phyloP scores from a whole-genome alignment of 116 monocot genomes.

The Trichopus zeylanicus region DNA sequence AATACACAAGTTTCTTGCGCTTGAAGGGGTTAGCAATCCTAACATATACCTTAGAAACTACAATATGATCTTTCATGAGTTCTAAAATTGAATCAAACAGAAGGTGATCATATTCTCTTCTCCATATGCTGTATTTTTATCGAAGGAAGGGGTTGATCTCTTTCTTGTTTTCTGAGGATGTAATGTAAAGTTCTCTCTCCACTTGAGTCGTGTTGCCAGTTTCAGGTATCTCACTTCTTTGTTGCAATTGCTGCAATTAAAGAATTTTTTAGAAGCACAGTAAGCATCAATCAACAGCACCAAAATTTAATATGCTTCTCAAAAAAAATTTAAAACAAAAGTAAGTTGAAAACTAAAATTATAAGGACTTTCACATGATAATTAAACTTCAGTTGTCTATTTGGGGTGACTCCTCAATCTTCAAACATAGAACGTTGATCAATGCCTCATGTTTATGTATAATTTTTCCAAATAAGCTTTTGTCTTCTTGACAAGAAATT shows the following conservation, averaged over 20 bases:
- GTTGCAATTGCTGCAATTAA: neutral
- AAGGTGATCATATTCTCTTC: constrained; percentile 40
- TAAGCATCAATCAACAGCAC: neutral
- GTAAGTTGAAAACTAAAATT: no score
- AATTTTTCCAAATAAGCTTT: no score
- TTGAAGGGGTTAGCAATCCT: constrained; percentile 57
- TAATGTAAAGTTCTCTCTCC: neutral
- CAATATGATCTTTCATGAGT: constrained; percentile 83
- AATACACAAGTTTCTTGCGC: constrained; percentile 32
- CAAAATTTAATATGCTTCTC: no score
- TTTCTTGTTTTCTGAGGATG: neutral
- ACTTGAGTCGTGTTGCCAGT: neutral
- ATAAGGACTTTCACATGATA: no score
- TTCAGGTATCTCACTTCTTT: neutral
- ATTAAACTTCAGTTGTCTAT: no score
- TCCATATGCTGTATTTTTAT: constrained; percentile 58
- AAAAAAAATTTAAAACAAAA: no score
- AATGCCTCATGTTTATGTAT: no score
- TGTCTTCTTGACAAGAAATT: no score
- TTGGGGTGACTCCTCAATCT: no score
- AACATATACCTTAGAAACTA: constrained; percentile 85
- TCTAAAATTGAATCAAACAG: constrained; percentile 43
- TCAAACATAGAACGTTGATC: no score
- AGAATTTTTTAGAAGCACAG: neutral
- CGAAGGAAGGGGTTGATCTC: neutral